Conservation (phyloP, 352 stramenopile genomes). For the Halophytophthora polymorphica region DNA sequence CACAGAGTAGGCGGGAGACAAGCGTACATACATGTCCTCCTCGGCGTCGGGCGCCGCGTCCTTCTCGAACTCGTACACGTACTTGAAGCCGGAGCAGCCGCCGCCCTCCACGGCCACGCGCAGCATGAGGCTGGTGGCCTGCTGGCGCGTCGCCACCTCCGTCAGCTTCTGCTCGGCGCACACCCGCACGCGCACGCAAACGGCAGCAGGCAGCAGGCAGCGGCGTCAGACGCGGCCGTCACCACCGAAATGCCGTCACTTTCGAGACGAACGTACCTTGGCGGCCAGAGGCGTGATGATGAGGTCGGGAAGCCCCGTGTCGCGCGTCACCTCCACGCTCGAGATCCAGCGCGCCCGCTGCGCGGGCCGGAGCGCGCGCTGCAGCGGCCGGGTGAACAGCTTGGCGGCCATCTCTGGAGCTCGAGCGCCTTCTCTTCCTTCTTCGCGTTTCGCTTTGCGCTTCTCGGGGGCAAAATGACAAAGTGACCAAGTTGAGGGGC, state of each 20-base stretch:
- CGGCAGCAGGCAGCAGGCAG: background rate
- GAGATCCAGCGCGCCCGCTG: conserved; percentile 26
- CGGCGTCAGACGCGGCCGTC: background rate
- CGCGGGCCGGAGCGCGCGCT: conserved; percentile 7
- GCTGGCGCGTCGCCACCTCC: conserved; percentile 53
- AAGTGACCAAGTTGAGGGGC: background rate
- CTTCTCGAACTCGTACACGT: conserved; percentile 89
- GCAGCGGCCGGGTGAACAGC: conserved; percentile 17
- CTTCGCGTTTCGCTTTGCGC: background rate
- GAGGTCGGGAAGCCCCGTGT: conserved; percentile 50
- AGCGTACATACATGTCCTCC: conserved; percentile 19
- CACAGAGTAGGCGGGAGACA: background rate
- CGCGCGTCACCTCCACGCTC: conserved; percentile 35
- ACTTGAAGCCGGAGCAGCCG: conserved; percentile 93
- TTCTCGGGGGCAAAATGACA: background rate
- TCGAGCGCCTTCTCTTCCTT: background rate
- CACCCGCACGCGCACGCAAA: too few relatives aligned
- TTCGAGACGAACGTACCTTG: conserved; percentile 23
- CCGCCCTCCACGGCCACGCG: conserved; percentile 90
- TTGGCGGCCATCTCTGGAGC: conserved; percentile 2
- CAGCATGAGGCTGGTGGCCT: conserved; percentile 63
- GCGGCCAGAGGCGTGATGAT: conserved; percentile 67
- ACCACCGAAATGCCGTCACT: background rate
- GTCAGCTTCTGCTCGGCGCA: conserved; percentile 44
- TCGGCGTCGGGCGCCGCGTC: conserved; percentile 47